These are phyloP conservation scores for Eucalyptus regnans DNA, from an alignment of 345 rosid species.

Conservation along the genomic window DNA sequence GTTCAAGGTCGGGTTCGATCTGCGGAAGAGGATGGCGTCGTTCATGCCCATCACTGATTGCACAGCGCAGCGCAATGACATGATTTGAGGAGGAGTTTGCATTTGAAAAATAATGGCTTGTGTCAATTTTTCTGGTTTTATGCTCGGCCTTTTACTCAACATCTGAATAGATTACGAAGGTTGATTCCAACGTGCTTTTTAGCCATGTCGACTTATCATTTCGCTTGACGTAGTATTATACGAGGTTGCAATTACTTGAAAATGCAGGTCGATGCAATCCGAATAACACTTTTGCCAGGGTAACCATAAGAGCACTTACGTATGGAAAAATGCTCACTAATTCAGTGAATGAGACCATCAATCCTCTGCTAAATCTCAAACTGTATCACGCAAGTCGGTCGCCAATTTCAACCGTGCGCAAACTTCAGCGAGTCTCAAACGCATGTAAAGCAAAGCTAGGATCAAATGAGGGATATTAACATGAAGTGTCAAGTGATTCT, in stretches of 20 bases:
- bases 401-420: background rate
- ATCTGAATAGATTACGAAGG: background rate
- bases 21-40: background rate
- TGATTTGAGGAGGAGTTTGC: background rate
- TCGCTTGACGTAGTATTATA: background rate
- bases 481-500: background rate
- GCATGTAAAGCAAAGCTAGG: background rate
- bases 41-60: background rate
- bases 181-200: background rate
- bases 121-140: background rate
- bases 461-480: background rate
- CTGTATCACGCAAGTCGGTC: background rate
- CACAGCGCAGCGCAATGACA: background rate
- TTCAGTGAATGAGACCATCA: background rate
- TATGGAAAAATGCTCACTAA: background rate
- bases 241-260: background rate
- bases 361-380: background rate
- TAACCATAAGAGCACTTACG: background rate
- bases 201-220: background rate
- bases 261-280: background rate
- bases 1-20: background rate
- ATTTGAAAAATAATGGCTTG: background rate
- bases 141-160: background rate
- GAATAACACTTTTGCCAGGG: background rate
- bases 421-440: background rate